Evolutionary conservation across 768 basidiomycete species (phyloP), one percentile per base, ranked within the genome.

Genomic region (Sarcodon sp.): DNA sequence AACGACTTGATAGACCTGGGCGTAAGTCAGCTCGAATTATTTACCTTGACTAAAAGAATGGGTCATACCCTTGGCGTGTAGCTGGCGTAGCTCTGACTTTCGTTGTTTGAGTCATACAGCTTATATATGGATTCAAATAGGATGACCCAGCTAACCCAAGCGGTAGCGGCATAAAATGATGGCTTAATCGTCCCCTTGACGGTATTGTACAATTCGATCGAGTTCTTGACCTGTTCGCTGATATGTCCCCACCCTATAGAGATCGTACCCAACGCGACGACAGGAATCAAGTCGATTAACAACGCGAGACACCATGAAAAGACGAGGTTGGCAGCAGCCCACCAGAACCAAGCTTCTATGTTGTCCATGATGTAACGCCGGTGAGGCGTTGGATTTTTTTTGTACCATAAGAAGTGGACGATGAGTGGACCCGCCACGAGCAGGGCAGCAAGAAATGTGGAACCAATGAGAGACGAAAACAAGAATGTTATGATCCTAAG

Each of bases 221-320:
- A 71, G 3, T 71, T 67, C 63, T 85, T 86, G 59, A 87, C 63
- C 18, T 55, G 57, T 55, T 88, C 86, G 33, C 79, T 82, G 37
- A 87, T 75, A 55, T 84, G 83, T 1, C 85, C 87, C 87, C 87
- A 88, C 5, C 70, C 63, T 10, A 73, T 61, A 27, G 75, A 66
- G 51, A 87, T 73, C 50, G 73, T 53, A 53, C 72, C 68, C 36
- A 70, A 75, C 45, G 69, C 54, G 45, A 80, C 44, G 38, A 71
- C 65, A 9, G 86, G 85, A 46, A 85, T 62, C 47, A 87, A 62
- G 59, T 87, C 82, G 54, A 87, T 66, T 50, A 82, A 64, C 64
- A 85, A 66, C 15, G 81, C 87, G 33, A 89, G 76, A 51, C 71
- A 81, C 86, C 86, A 89, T 3, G 85, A 87, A 46, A 87, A 71